These are phyloP conservation scores for Metschnikowia picachoensis DNA, from an alignment of 805 yeast species.

Conservation along the genomic window DNA sequence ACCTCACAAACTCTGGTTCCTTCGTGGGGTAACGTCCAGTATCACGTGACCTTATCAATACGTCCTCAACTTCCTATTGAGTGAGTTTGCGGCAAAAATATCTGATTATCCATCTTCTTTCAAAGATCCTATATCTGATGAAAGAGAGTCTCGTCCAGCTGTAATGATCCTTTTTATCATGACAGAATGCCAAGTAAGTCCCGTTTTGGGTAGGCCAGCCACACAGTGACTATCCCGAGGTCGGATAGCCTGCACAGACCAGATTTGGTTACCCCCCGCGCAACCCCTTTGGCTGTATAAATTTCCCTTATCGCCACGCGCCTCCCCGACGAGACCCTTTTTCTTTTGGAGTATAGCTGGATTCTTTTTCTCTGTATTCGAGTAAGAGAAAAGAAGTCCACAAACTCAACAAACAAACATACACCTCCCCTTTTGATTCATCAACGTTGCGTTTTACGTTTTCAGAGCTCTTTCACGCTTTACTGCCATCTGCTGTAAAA, in stretches of 20 bases:
- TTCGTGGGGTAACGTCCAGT: too few species aligned
- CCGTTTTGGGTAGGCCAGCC: slow-evolving; percentile 2
- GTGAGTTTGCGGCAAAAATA: too few species aligned
- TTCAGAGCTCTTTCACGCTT: neutral
- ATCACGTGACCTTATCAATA: too few species aligned
- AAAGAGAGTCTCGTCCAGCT: too few species aligned
- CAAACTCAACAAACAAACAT: neutral
- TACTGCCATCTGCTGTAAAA: neutral
- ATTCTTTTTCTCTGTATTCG: neutral
- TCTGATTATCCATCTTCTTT: too few species aligned
- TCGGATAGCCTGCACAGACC: slow-evolving; percentile 1
- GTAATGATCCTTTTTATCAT: too few species aligned
- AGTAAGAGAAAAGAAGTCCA: neutral
- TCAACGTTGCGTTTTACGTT: neutral
- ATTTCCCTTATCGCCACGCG: slow-evolving; percentile 18
- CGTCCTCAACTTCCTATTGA: too few species aligned
- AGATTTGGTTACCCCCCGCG: slow-evolving; percentile 7
- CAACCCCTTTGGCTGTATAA: slow-evolving; percentile 10
- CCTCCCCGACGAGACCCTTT: neutral
- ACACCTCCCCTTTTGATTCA: too few species aligned
- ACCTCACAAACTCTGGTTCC: too few species aligned
- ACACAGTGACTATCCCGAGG: slow-evolving; percentile 3
- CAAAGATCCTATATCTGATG: too few species aligned
- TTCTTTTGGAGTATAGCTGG: slow-evolving; percentile 4
- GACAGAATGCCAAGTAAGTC: too few species aligned